Conservation (phyloP, 179 eudicot species). For the Heliamphora pulchella region DNA sequence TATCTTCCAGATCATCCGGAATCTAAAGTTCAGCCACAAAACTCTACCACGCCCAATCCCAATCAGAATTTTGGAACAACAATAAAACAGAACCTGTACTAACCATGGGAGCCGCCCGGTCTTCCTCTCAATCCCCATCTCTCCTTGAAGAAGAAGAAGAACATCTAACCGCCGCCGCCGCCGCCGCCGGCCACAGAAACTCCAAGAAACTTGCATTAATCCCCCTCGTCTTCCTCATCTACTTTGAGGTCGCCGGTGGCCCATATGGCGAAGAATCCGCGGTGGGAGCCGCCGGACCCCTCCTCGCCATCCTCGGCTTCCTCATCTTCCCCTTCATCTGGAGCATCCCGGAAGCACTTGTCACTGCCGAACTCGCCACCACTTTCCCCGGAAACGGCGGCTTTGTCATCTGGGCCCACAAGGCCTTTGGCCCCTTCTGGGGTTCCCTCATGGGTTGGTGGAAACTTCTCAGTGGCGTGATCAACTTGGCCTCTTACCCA, state of each 20-base stretch:
- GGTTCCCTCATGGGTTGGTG: constrained; percentile 9
- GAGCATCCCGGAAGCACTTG: constrained; percentile 12
- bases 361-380: constrained; percentile 13
- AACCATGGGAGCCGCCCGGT: background rate
- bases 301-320: constrained; percentile 8
- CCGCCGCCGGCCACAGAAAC: background rate
- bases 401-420: constrained; percentile 15
- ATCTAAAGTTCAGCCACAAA: too few species aligned
- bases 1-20: too few species aligned
- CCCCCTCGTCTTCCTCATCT: constrained; percentile 13
- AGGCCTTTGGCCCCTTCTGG: background rate
- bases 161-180: background rate
- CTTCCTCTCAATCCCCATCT: background rate
- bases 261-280: constrained; percentile 11
- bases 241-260: constrained; percentile 11
- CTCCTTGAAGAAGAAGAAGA: background rate
- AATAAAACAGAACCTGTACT: background rate
- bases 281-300: constrained; percentile 7
- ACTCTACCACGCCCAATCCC: background rate
- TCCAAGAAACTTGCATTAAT: constrained; percentile 1
- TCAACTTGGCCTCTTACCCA: constrained; percentile 7
- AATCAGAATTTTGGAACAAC: background rate
- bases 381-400: constrained; percentile 9
- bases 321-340: constrained; percentile 13
- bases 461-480: background rate